Percentiles rank a stretch among this genome's conserved stretches.
phyloP scores from a whole-genome alignment of 2,329 filamentous ascomycete genomes.

The Cercospora zeina region DNA sequence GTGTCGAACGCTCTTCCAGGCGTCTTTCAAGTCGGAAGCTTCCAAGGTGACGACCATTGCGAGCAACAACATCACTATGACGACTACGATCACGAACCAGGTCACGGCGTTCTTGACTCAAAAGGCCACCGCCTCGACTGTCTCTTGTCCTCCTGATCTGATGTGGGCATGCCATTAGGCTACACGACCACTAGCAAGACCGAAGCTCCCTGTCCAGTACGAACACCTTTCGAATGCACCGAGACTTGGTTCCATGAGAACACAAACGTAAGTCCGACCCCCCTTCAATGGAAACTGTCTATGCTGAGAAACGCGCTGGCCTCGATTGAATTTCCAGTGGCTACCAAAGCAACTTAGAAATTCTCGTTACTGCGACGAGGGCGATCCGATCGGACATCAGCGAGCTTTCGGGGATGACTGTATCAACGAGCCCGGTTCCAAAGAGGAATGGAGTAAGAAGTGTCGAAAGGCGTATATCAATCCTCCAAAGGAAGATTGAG shows the following conservation, averaged over 20 bases:
- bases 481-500: background rate
- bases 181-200: background rate
- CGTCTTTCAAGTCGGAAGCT: background rate
- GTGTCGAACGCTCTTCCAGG: background rate
- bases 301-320: background rate
- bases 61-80: background rate
- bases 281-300: background rate
- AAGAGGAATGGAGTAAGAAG: background rate
- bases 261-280: background rate
- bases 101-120: background rate
- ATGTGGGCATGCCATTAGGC: background rate
- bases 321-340: background rate
- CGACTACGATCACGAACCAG: background rate
- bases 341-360: background rate
- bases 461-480: background rate
- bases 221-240: background rate
- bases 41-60: background rate
- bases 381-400: background rate
- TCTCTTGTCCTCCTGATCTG: background rate
- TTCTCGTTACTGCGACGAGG: background rate
- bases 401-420: background rate
- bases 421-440: background rate
- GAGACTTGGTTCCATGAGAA: background rate
- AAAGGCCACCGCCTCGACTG: background rate
- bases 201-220: background rate